Base-by-base conservation (phyloP, 768 basidiomycete species). In the Phylloporus sp. region DNA sequence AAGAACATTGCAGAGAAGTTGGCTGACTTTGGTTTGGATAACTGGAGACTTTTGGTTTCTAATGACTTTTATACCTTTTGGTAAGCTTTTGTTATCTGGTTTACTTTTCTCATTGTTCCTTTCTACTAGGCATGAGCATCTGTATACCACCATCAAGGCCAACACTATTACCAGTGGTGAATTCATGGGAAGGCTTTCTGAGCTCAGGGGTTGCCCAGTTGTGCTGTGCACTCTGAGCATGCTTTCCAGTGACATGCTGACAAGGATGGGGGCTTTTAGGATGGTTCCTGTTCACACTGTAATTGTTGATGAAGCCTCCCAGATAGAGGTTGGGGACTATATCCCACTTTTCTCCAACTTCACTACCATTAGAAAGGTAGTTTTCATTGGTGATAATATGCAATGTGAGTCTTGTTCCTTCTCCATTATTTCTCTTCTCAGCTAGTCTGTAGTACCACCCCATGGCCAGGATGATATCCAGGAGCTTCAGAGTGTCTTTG, bases 1-100 rank as follows among this genome's bases (percentile, higher is more conserved):
- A 90, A 89, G 64, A 91, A 92, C 54, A 90, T 92, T 68, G 89
- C 86, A 42, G 84, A 87, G 58, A 88, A 89, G 68, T 68, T 92
- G 15, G 64, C 71, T n/a, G 64, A 73, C 8, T 69, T 76, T 58
- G 72, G 68, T 0, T 78, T 87, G 48, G 35, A 54, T 4, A 53
- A 76, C 9, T 92, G 81, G 76, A 80, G 70, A 50, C 70, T 92
- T 3, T 60, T 91, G 4, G 83, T 90, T n/a, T 84, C 89, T 1
- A 67, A 57, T 67, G 77, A 82, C 1, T 92, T 90, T 58, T 74
- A 79, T 53, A 64, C 62, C 60, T 74, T 72, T 49, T 89, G 88
- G 87, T 87, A 54, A 61, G 75, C 61, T 5, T 32, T 38, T 47
- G 35, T 1, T 40, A 17, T 42, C 13, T 31, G 22, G 9, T 23